These are phyloP conservation scores for Pseudopediastrum boryanum DNA, from an alignment of 139 green algal genomes.

Conservation along the genomic window DNA sequence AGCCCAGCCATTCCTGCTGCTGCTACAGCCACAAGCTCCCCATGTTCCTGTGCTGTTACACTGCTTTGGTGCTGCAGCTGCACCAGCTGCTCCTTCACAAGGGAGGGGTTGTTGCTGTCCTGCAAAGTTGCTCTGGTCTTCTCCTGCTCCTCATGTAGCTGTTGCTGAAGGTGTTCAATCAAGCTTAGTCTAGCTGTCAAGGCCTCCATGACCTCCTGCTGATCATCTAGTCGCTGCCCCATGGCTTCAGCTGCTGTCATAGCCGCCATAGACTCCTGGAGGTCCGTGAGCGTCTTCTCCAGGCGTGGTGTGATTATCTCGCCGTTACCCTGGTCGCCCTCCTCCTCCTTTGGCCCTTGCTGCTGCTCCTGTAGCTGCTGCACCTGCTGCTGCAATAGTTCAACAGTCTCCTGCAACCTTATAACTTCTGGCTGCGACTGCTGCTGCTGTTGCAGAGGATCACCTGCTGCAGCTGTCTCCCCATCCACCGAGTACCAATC, in stretches of 20 bases:
- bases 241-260: neutral
- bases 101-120: neutral
- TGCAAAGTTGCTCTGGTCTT: too few relatives aligned
- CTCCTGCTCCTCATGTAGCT: too few relatives aligned
- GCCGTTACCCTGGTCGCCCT: neutral
- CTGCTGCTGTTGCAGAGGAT: neutral
- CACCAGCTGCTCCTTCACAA: constrained; percentile 6
- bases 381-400: neutral
- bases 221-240: neutral
- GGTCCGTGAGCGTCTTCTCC: too few relatives aligned
- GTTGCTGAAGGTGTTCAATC: too few relatives aligned
- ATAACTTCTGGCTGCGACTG: neutral
- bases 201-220: neutral
- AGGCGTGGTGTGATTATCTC: neutral
- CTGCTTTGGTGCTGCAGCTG: constrained; percentile 22
- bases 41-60: too few relatives aligned
- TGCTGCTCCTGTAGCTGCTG: neutral
- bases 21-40: too few relatives aligned
- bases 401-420: neutral
- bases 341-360: neutral
- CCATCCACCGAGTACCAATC: neutral
- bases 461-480: neutral
- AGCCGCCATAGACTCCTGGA: too few relatives aligned
- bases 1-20: constrained; percentile 8
- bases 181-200: constrained; percentile 1